Evolutionary conservation across 371 early-diverging fungal genomes (phyloP).

Genomic region (Rhizopus microsporus): DNA sequence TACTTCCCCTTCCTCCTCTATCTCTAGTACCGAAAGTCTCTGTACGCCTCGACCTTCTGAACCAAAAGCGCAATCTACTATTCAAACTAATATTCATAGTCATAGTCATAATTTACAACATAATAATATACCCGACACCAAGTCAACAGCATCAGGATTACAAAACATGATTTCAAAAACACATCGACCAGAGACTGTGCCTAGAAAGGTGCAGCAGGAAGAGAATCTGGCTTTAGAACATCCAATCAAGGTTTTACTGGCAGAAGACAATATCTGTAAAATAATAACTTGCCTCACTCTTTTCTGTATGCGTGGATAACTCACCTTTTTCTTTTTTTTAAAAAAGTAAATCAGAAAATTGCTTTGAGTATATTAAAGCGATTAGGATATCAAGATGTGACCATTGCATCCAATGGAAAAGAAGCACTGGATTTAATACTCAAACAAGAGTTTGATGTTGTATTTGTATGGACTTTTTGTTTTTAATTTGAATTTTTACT

Average conservation of each 20-base stretch:
- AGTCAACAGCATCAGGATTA: not conserved
- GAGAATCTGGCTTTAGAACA: conserved; percentile 39
- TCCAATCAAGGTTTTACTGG: conserved; percentile 46
- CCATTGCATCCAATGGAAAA: conserved; percentile 56
- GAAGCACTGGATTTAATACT: conserved; percentile 51
- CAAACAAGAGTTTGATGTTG: conserved; percentile 40
- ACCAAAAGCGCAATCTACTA: not conserved
- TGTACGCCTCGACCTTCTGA: not conserved
- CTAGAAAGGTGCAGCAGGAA: conserved; percentile 22
- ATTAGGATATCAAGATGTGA: conserved; percentile 54
- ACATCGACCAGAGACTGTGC: conserved; percentile 2
- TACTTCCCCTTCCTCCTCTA: not conserved
- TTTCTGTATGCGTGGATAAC: not conserved
- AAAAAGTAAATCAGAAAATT: conserved; percentile 58
- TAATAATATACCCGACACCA: not conserved
- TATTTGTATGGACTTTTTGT: conserved; percentile 33
- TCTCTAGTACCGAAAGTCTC: not conserved
- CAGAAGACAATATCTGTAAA: conserved; percentile 55
- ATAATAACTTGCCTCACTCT: not conserved
- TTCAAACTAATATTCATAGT: not conserved
- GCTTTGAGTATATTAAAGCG: conserved; percentile 57
- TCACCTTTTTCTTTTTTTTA: not conserved
- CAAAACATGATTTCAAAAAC: conserved; percentile 4
- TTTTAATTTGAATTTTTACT: not conserved
- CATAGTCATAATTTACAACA: not conserved